Conservation (phyloP, 139 green algal species). For the Spirogloea muscicola region DNA sequence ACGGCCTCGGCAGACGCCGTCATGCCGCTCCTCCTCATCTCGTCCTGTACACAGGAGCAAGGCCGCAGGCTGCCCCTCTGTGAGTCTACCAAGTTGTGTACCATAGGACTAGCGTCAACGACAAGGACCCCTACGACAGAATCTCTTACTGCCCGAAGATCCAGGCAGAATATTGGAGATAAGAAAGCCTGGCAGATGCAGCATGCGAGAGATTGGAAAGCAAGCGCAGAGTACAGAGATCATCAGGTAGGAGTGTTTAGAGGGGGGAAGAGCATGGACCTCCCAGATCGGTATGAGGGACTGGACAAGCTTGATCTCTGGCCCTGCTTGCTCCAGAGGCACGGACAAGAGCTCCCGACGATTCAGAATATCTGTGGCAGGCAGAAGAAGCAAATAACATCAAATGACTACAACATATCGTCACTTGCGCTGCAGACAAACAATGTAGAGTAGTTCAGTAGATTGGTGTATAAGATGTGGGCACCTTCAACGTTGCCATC, state of each 20-base stretch:
- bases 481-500: slow-evolving; percentile 37
- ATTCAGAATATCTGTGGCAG: slow-evolving; percentile 74
- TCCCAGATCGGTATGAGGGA: slow-evolving; percentile 85
- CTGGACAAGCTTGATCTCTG: slow-evolving; percentile 67
- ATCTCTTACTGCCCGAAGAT: too few relatives aligned
- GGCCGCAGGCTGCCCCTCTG: too few relatives aligned
- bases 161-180: too few relatives aligned
- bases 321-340: slow-evolving; percentile 57
- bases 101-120: too few relatives aligned
- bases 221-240: not conserved
- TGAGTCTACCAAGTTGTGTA: too few relatives aligned
- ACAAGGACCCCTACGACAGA: too few relatives aligned
- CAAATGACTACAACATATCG: not conserved
- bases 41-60: too few relatives aligned
- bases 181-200: not conserved
- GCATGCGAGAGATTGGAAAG: not conserved
- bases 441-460: too few relatives aligned
- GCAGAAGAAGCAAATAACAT: not conserved
- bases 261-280: slow-evolving; percentile 27
- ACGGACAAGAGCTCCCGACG: slow-evolving; percentile 51
- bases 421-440: not conserved
- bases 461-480: too few relatives aligned
- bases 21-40: not conserved
- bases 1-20: not conserved
- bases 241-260: not conserved